These are phyloP conservation scores for Diaporthe australafricana DNA, from an alignment of 2,329 filamentous ascomycete genomes.

Conservation along the genomic window DNA sequence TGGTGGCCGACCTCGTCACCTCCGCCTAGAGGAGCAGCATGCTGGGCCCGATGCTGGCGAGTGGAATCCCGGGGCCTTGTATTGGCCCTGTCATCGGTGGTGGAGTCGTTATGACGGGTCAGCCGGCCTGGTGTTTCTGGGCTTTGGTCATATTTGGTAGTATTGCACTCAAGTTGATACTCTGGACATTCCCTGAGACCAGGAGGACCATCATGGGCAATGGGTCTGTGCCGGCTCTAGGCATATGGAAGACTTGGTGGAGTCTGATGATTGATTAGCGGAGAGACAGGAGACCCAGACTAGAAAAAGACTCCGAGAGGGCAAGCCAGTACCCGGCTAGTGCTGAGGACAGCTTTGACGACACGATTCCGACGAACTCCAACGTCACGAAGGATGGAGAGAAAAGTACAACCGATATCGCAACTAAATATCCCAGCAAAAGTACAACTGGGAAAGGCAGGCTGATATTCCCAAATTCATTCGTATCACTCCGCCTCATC, in stretches of 20 bases:
- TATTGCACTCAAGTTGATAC: slow-evolving; percentile 56
- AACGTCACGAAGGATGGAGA: background rate
- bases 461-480: slow-evolving; percentile 62
- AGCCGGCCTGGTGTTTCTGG: slow-evolving; percentile 32
- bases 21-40: slow-evolving; percentile 75
- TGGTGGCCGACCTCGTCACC: slow-evolving; percentile 75
- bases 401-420: background rate
- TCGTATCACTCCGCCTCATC: slow-evolving; percentile 61
- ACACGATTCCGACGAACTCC: background rate
- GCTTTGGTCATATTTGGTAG: slow-evolving; percentile 68
- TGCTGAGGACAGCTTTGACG: background rate
- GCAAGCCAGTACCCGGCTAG: background rate
- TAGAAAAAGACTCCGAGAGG: background rate
- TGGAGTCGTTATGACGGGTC: background rate
- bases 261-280: slow-evolving; percentile 41
- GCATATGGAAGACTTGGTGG: slow-evolving; percentile 61
- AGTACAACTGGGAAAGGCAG: slow-evolving; percentile 47
- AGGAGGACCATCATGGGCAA: slow-evolving; percentile 66
- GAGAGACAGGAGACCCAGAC: background rate
- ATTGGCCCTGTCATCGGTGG: slow-evolving; percentile 36
- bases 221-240: slow-evolving; percentile 64
- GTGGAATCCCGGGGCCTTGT: slow-evolving; percentile 58
- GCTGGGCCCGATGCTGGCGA: slow-evolving; percentile 70
- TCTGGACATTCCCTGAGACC: slow-evolving; percentile 66
- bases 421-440: background rate